phyloP scores from a whole-genome alignment of 2,329 filamentous ascomycete species.

The Aureobasidium musti region DNA sequence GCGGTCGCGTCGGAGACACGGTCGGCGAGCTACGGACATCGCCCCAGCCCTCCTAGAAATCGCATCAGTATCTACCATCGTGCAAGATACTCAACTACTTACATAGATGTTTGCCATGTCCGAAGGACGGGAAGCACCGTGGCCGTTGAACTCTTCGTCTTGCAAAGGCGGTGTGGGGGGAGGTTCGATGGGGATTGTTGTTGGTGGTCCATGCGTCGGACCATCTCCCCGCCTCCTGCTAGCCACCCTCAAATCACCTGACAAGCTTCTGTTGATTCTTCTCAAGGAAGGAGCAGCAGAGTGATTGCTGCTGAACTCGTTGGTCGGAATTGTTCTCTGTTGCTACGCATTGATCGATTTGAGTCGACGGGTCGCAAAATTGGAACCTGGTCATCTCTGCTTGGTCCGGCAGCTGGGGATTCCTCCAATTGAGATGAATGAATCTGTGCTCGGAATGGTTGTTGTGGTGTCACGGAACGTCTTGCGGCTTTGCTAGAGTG shows the following conservation, averaged over 20 bases:
- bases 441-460: conserved; percentile 41
- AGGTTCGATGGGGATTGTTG: conserved; percentile 46
- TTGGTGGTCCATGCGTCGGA: conserved; percentile 42
- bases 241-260: conserved; percentile 73
- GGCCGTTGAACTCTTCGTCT: conserved; percentile 57
- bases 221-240: conserved; percentile 56
- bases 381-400: neutral
- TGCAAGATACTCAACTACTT: conserved; percentile 52
- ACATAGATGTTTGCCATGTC: conserved; percentile 94
- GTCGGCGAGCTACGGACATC: conserved; percentile 81
- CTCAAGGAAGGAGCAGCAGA: conserved; percentile 69
- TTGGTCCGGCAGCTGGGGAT: neutral
- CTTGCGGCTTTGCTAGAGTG: conserved; percentile 45
- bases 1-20: conserved; percentile 87
- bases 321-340: conserved; percentile 53
- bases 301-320: conserved; percentile 60
- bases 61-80: conserved; percentile 32
- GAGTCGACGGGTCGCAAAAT: conserved; percentile 9
- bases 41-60: conserved; percentile 81
- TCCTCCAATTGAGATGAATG: neutral
- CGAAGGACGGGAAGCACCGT: conserved; percentile 75
- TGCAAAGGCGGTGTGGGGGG: conserved; percentile 56
- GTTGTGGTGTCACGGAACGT: conserved; percentile 43
- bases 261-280: conserved; percentile 65
- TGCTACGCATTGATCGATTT: conserved; percentile 48